These are phyloP conservation scores for Talaromyces nanjingensis DNA, from an alignment of 495 filamentous ascomycete species.

Conservation along the genomic window DNA sequence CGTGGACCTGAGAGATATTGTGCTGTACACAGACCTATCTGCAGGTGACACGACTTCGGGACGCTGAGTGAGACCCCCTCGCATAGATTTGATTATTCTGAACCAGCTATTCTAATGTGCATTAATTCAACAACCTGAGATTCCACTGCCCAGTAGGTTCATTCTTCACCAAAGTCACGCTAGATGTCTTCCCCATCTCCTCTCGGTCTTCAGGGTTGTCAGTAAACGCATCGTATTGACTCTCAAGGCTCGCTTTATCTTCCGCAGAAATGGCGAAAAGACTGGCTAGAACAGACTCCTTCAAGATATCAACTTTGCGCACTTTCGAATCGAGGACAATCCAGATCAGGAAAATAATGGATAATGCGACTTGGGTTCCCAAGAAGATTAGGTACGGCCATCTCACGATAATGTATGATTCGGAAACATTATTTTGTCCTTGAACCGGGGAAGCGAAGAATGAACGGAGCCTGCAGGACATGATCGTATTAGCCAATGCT, in stretches of 20 bases:
- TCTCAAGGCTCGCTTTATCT: neutral
- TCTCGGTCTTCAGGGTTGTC: neutral
- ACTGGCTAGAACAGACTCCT: neutral
- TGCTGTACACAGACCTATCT: no score
- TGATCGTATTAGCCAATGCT: neutral
- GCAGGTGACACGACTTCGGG: no score
- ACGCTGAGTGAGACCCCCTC: no score
- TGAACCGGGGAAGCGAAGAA: neutral
- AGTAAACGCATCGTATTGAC: no score
- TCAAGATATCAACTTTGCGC: constrained; percentile 4
- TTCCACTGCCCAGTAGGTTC: constrained; percentile 3
- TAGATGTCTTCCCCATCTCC: neutral
- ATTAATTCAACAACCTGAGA: neutral
- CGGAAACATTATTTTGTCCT: neutral
- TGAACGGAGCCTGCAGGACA: neutral
- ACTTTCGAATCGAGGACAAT: constrained; percentile 2
- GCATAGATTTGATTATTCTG: no score
- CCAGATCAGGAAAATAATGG: constrained; percentile 3
- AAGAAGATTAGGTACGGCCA: constrained; percentile 4
- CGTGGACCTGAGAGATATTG: no score
- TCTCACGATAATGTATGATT: neutral
- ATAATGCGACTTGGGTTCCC: neutral
- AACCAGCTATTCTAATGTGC: neutral
- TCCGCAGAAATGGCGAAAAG: constrained; percentile 4
- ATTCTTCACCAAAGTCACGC: neutral